Percentiles rank a stretch among this genome's conserved stretches.
These are phyloP conservation scores for Magnusiomyces ingens DNA, from an alignment of 1,139 yeast species.

Conservation along the genomic window DNA sequence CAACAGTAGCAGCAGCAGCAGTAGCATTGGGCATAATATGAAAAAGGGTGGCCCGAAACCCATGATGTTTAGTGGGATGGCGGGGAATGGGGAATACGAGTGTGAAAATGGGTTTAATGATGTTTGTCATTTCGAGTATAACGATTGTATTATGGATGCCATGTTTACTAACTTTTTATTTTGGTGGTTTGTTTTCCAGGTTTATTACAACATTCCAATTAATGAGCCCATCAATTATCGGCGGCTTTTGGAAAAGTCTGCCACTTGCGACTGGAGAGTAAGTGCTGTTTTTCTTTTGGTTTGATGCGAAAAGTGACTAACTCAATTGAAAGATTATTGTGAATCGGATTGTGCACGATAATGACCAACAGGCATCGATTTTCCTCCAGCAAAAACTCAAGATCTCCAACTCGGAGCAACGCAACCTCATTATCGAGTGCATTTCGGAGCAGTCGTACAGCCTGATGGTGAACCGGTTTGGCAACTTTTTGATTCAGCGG, in stretches of 20 bases:
- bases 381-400: constrained; percentile 39
- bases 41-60: too few relatives aligned
- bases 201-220: not conserved
- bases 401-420: constrained; percentile 30
- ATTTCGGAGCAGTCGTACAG: constrained; percentile 31
- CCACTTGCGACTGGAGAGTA: constrained; percentile 28
- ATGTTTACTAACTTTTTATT: too few relatives aligned
- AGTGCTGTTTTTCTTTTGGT: too few relatives aligned
- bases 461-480: constrained; percentile 38
- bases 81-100: too few relatives aligned
- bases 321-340: constrained; percentile 22
- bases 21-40: too few relatives aligned
- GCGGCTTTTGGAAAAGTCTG: constrained; percentile 25
- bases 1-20: not conserved
- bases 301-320: not conserved
- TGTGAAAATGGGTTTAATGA: too few relatives aligned
- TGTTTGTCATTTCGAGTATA: too few relatives aligned
- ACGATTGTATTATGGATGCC: too few relatives aligned
- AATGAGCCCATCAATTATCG: constrained; percentile 28
- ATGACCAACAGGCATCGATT: constrained; percentile 40
- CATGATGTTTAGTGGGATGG: too few relatives aligned
- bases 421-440: constrained; percentile 30
- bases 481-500: constrained; percentile 39
- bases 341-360: constrained; percentile 32
- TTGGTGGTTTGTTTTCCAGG: not conserved